Conservation (phyloP, 495 filamentous ascomycete species). For the Geoglossum glabrum region DNA sequence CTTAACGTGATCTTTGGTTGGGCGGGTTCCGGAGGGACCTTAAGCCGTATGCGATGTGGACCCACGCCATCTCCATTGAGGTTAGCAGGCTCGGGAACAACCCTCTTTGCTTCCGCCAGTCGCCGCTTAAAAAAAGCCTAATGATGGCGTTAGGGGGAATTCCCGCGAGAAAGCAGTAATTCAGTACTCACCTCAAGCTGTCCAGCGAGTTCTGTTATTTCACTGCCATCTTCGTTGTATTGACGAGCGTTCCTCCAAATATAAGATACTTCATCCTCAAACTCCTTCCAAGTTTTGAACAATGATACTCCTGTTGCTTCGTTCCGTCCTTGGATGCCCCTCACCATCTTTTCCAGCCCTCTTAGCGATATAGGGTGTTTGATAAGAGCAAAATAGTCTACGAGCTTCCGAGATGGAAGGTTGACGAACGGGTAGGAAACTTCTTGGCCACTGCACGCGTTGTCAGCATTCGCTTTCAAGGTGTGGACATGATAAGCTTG, state of each 20-base stretch:
- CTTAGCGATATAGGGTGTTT: constrained; percentile 51
- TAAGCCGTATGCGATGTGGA: constrained; percentile 11
- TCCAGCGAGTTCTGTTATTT: constrained; percentile 48
- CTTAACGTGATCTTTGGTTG: constrained; percentile 46
- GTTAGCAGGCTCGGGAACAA: constrained; percentile 15
- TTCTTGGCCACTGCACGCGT: constrained; percentile 23
- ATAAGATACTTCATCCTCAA: constrained; percentile 54
- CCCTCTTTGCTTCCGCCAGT: constrained; percentile 43
- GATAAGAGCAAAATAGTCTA: constrained; percentile 64
- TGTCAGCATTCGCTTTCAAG: background rate
- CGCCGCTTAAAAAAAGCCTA: constrained; percentile 44
- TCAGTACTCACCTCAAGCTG: constrained; percentile 41
- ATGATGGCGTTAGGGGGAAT: constrained; percentile 11
- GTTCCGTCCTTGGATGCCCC: constrained; percentile 43
- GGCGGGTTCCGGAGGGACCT: constrained; percentile 29
- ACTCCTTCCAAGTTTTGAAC: constrained; percentile 57
- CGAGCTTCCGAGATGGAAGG: constrained; percentile 37
- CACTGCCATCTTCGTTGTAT: constrained; percentile 79
- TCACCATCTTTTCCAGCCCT: constrained; percentile 47
- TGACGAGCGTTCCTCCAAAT: constrained; percentile 73
- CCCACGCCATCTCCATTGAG: background rate
- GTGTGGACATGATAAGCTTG: background rate
- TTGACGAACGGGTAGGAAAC: constrained; percentile 46
- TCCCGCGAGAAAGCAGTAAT: background rate
- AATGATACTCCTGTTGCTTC: constrained; percentile 43